A percentile compares a stretch with the other conserved stretches of the same genome.
phyloP scores from a whole-genome alignment of 805 yeast species.

The Kluyveromyces lactis region DNA sequence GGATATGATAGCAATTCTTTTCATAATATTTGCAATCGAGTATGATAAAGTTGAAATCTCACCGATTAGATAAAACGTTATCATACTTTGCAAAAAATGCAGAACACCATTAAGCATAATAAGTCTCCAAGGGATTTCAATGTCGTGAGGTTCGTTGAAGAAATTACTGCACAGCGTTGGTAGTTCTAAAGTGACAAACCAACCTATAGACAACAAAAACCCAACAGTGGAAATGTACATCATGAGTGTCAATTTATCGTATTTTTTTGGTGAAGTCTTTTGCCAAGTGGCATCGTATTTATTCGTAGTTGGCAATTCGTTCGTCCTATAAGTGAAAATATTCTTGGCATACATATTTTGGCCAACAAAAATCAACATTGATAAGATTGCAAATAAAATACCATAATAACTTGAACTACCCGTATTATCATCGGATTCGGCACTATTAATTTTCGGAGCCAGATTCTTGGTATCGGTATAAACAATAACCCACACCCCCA shows the following conservation, averaged over 20 bases:
- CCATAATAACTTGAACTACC: slow-evolving; percentile 34
- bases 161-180: slow-evolving; percentile 23
- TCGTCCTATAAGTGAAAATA: slow-evolving; percentile 46
- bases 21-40: slow-evolving; percentile 80
- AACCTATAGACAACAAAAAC: slow-evolving; percentile 58
- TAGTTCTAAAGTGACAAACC: slow-evolving; percentile 62
- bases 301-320: neutral
- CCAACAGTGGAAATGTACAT: slow-evolving; percentile 75
- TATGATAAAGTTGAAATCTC: slow-evolving; percentile 77
- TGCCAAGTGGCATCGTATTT: neutral
- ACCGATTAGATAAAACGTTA: slow-evolving; percentile 76
- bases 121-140: slow-evolving; percentile 38
- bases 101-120: slow-evolving; percentile 61
- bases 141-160: slow-evolving; percentile 13
- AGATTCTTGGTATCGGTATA: slow-evolving; percentile 12
- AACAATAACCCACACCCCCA: slow-evolving; percentile 28
- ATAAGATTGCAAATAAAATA: slow-evolving; percentile 54
- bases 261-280: slow-evolving; percentile 29
- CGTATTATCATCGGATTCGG: neutral
- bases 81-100: slow-evolving; percentile 71
- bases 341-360: slow-evolving; percentile 85
- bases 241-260: slow-evolving; percentile 75
- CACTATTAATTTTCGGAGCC: neutral
- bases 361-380: slow-evolving; percentile 70
- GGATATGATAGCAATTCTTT: slow-evolving; percentile 75